Evolutionary conservation across 2,329 filamentous ascomycete genomes (phyloP), one percentile per base, ranked within the genome.

Genomic region (Ceratocystiopsis minuta): DNA sequence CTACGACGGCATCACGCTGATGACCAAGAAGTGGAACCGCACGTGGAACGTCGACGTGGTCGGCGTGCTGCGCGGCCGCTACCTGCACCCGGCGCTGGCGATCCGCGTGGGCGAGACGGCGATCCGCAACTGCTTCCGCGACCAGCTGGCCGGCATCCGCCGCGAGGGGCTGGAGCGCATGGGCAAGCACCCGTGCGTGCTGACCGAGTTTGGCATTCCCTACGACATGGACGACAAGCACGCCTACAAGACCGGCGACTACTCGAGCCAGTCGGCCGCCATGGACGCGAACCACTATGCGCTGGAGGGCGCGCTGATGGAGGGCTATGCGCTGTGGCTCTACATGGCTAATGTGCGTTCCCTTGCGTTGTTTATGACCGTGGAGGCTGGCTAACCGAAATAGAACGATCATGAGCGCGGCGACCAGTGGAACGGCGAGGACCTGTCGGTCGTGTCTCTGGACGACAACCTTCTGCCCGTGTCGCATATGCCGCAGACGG

Each of bases 21-120:
- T 98, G 71, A 96, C 85, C 13, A 98, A 98, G 62, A 93, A 94
- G 58, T 98, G 90, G 90, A 98, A 96, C 55, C 80, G 87, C 34
- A 77, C 80, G 15, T 98, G 90, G 81, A 98, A 98, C 51, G 81
- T 98, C 9, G 90, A 98, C 56, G 84, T 98, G 5, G 76, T 98
- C 40, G 90, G 90, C 3, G 74, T 98, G 14, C 66, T 98, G 36
- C 79, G 90, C 37, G 90, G 90, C 13, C 80, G 79, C 49, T 98
- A 98, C 54, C 67, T 82, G 50, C 81, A 80, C 17, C 90, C 90
- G 13, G 84, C 84, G 1, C 88, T 98, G 55, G 90, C 85, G 4
- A 80, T 98, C 56, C 90, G 87, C 54, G 67, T 98, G 38, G 90
- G 90, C 38, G 88, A 96, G 63, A 82, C 78, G 3, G 88, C 90